Evolutionary conservation across 768 basidiomycete species (phyloP).

Genomic region (Tylopilus intermedius): DNA sequence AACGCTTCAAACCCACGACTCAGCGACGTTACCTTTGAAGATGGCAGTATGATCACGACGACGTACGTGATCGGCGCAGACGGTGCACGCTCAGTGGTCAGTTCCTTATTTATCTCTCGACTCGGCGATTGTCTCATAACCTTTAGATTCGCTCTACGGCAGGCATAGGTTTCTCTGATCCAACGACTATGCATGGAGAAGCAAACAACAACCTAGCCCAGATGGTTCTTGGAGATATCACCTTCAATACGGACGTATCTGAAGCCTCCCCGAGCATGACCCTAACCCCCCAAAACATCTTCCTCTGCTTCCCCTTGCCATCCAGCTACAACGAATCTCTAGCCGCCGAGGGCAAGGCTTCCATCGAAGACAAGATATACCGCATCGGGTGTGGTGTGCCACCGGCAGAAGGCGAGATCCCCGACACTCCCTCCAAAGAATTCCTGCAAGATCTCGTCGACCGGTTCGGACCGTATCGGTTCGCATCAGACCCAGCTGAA

Average conservation of each 20-base stretch:
- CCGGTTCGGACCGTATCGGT: slow-evolving; percentile 33
- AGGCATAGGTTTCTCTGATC: slow-evolving; percentile 35
- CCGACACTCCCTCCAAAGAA: slow-evolving; percentile 33
- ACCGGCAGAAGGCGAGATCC: slow-evolving; percentile 29
- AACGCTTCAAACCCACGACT: neutral
- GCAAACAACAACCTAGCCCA: slow-evolving; percentile 30
- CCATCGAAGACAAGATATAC: slow-evolving; percentile 23
- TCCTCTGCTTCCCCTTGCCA: slow-evolving; percentile 36
- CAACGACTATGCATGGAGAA: slow-evolving; percentile 18
- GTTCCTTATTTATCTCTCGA: neutral
- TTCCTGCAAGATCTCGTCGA: slow-evolving; percentile 43
- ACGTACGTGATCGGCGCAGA: slow-evolving; percentile 36
- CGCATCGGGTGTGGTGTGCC: slow-evolving; percentile 42
- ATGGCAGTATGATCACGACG: neutral
- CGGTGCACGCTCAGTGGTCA: slow-evolving; percentile 28
- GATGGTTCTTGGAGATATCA: slow-evolving; percentile 45
- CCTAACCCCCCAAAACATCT: slow-evolving; percentile 24
- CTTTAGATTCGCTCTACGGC: slow-evolving; percentile 38
- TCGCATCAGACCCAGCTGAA: slow-evolving; percentile 29
- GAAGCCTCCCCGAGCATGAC: slow-evolving; percentile 1
- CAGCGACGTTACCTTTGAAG: neutral
- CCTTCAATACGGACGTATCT: slow-evolving; percentile 20
- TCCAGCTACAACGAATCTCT: slow-evolving; percentile 19
- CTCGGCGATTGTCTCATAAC: neutral
- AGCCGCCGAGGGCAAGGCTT: slow-evolving; percentile 1